Evolutionary conservation across 2,329 filamentous ascomycete genomes (phyloP), one percentile per base, ranked within the genome.

Genomic region (Microdochium nivale): DNA sequence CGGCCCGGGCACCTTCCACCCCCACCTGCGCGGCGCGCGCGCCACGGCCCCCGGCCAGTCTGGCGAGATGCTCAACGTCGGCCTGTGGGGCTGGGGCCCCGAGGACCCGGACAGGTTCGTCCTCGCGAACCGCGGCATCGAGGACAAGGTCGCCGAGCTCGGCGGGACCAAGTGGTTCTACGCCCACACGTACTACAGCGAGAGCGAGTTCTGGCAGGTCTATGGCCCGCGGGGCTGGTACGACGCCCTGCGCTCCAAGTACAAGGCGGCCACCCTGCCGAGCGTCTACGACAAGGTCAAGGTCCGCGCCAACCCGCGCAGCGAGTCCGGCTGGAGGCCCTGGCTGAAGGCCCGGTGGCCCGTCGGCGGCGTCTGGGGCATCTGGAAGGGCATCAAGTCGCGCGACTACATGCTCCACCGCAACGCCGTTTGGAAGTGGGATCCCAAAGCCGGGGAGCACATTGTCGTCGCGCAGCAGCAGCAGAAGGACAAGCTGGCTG

Each of bases 161-260:
- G 83, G 84, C 47, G 90, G 89, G 2, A 81, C 87, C 72, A 95
- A 95, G 71, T 94, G 88, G 86, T 73, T 95, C 13, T 95, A 95
- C 67, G 88, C 89, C 2, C 87, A 92, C 61, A 86, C 88, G 0
- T 95, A 90, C 70, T 94, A 94, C 66, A 77, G 79, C n/a, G 79
- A 87, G 62, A 70, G 77, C 0, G 81, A 87, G 62, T 90, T 88
- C 67, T 88, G 84, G 83, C 60, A 69, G 32, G 72, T 83, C 49
- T 88, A 88, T 64, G 74, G 73, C 51, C 74, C 80, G 48, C 67
- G 71, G 44, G 60, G 63, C 21, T 81, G 76, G 76, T 89, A 90
- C 64, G 77, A 87, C 30, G 70, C 62, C 1, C 69, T 90, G 58
- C 71, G 86, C 16, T 55, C 62, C 24, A 86, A 84, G 62, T 89